These are phyloP conservation scores for Hibiscus tridactylites DNA, from an alignment of 345 rosid genomes.

Conservation along the genomic window DNA sequence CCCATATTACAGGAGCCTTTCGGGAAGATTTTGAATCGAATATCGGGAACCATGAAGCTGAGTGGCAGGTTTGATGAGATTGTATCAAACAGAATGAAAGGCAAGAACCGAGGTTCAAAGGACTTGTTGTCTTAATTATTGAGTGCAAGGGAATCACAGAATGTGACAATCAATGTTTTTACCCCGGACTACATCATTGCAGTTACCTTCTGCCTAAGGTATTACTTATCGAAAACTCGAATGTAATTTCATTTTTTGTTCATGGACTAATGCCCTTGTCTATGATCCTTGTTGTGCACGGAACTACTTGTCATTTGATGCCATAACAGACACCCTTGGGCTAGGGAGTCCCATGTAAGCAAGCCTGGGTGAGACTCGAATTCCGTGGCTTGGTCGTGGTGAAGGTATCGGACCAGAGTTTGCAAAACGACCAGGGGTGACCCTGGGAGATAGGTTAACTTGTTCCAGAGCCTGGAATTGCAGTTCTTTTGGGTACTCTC, in stretches of 20 bases:
- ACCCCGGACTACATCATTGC: conserved; percentile 70
- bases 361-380: conserved; percentile 40
- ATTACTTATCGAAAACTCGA: conserved; percentile 5
- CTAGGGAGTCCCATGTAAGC: conserved; percentile 48
- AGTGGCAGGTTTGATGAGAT: conserved; percentile 61
- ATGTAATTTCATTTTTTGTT: background rate
- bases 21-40: conserved; percentile 71
- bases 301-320: conserved; percentile 25
- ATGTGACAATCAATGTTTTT: conserved; percentile 38
- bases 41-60: conserved; percentile 70
- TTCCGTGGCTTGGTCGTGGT: conserved; percentile 37
- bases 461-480: conserved; percentile 55
- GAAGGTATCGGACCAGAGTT: conserved; percentile 30
- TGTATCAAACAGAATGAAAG: conserved; percentile 54
- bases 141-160: conserved; percentile 58
- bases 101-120: conserved; percentile 41
- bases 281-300: conserved; percentile 27
- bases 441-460: conserved; percentile 51
- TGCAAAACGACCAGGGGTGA: conserved; percentile 22
- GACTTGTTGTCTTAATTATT: conserved; percentile 70
- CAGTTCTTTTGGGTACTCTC: conserved; percentile 57
- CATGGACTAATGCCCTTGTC: background rate
- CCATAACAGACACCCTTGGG: conserved; percentile 20
- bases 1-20: conserved; percentile 81
- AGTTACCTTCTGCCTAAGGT: conserved; percentile 82